These are phyloP conservation scores for Acanthamoeba castellanii DNA, from an alignment of 208 protist species.

Conservation along the genomic window DNA sequence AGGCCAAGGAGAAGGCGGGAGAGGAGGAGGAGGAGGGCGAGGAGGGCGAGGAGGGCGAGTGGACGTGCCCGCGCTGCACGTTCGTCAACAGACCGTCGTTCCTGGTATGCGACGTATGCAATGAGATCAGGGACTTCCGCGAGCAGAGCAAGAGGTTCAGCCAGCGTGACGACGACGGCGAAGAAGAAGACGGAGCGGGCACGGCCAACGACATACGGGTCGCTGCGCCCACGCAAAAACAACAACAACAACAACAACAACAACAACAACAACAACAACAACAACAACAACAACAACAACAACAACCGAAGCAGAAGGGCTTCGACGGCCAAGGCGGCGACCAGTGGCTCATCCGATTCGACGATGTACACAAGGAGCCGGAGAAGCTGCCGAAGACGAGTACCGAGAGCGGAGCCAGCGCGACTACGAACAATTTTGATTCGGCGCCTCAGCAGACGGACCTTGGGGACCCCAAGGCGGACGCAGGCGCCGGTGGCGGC, in stretches of 20 bases:
- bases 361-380: neutral
- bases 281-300: too few relatives aligned
- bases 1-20: neutral
- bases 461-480: too few relatives aligned
- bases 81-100: constrained; percentile 4
- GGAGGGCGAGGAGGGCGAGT: neutral
- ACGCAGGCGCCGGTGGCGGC: too few relatives aligned
- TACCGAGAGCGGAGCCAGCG: neutral
- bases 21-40: neutral
- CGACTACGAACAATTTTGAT: too few relatives aligned
- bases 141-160: neutral
- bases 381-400: too few relatives aligned
- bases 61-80: constrained; percentile 23
- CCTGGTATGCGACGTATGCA: constrained; percentile 14
- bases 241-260: too few relatives aligned
- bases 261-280: too few relatives aligned
- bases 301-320: too few relatives aligned
- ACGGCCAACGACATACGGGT: neutral
- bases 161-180: neutral
- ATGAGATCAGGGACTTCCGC: constrained; percentile 3
- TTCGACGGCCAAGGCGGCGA: neutral
- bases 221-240: neutral
- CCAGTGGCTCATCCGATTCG: neutral
- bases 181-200: neutral
- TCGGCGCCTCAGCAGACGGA: too few relatives aligned